Evolutionary conservation across 257 asterid genomes (phyloP).

Genomic region (Fraxinus anomala): DNA sequence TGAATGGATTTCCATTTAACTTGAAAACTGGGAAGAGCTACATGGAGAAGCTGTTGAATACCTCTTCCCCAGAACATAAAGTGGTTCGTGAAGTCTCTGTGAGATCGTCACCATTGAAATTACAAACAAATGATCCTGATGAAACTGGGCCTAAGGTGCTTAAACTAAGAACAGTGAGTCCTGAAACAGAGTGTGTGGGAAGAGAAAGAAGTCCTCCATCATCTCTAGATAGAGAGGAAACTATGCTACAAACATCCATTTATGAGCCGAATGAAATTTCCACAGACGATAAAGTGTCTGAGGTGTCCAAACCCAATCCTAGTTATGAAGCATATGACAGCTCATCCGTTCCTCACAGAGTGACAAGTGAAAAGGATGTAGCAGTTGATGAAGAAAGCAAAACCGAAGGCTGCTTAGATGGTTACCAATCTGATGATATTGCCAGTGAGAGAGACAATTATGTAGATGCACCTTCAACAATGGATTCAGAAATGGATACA

Average conservation of each 20-base stretch:
- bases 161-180: conserved; percentile 47
- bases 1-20: conserved; percentile 77
- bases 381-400: conserved; percentile 47
- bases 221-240: conserved; percentile 44
- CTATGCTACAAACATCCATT: conserved; percentile 27
- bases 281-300: conserved; percentile 31
- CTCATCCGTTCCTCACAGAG: conserved; percentile 37
- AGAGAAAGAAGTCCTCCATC: conserved; percentile 39
- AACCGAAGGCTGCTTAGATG: conserved; percentile 40
- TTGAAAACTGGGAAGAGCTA: conserved; percentile 72
- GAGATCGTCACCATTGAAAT: conserved; percentile 40
- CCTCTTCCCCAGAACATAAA: conserved; percentile 74
- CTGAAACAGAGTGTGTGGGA: conserved; percentile 42
- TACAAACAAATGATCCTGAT: conserved; percentile 37
- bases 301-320: conserved; percentile 36
- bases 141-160: conserved; percentile 43
- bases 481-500: conserved; percentile 69
- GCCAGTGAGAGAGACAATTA: conserved; percentile 75
- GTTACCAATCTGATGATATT: conserved; percentile 63
- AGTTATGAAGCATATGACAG: conserved; percentile 37
- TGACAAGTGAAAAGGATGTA: conserved; percentile 48
- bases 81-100: conserved; percentile 55
- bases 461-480: conserved; percentile 75
- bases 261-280: conserved; percentile 41
- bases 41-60: conserved; percentile 66